Conservation (phyloP, 2,329 filamentous ascomycete species). For the Onygena corvina region DNA sequence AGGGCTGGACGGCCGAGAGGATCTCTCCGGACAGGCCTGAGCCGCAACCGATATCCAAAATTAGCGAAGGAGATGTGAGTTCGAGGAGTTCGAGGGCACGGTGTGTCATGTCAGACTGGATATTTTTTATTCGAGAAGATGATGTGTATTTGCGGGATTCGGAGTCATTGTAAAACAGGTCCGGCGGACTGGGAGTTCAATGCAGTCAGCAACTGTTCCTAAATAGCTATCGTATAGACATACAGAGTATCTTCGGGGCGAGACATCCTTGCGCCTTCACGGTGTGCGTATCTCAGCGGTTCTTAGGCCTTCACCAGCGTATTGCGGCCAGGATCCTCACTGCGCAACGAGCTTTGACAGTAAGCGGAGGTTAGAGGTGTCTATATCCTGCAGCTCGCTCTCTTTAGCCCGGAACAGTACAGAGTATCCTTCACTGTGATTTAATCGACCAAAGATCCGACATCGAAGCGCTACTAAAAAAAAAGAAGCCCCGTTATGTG, state of each 20-base stretch:
- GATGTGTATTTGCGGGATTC: constrained; percentile 98
- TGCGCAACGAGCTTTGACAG: too few species aligned
- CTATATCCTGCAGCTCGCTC: too few species aligned
- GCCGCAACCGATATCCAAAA: constrained; percentile 94
- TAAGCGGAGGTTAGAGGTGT: too few species aligned
- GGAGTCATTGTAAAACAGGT: constrained; percentile 92
- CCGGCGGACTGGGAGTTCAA: constrained; percentile 57
- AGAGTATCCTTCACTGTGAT: too few species aligned
- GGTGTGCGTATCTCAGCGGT: too few species aligned
- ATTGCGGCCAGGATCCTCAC: too few species aligned
- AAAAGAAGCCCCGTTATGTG: not conserved
- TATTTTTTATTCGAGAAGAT: constrained; percentile 85
- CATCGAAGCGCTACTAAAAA: not conserved
- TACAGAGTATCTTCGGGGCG: constrained; percentile 92
- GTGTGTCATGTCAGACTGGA: constrained; percentile 88
- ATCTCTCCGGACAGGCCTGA: constrained; percentile 92
- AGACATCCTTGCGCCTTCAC: constrained; percentile 61
- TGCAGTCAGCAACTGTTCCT: not conserved
- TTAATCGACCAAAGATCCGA: not conserved
- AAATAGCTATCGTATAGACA: constrained; percentile 20
- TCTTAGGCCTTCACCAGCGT: too few species aligned
- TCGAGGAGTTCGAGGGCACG: constrained; percentile 85
- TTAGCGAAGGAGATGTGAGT: constrained; percentile 64
- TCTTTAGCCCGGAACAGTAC: too few species aligned
- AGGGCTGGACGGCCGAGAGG: constrained; percentile 56